These are phyloP conservation scores for Salinomyces thailandicus DNA, from an alignment of 2,329 filamentous ascomycete species.

Conservation along the genomic window DNA sequence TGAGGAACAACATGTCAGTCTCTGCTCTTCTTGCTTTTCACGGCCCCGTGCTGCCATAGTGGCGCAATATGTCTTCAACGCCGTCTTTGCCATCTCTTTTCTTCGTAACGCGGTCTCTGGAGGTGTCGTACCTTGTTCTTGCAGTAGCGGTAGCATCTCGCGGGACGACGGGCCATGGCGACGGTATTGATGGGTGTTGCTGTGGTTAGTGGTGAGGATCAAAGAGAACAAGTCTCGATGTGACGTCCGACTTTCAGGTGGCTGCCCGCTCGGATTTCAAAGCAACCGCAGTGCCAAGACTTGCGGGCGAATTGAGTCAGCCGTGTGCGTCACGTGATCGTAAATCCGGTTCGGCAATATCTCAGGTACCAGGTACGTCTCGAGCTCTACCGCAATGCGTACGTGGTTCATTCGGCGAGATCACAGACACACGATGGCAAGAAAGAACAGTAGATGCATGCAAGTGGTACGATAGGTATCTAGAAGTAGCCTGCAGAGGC, in stretches of 20 bases:
- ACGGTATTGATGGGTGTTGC: constrained; percentile 45
- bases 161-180: constrained; percentile 98
- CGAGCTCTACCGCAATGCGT: too few species aligned
- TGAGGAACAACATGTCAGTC: constrained; percentile 33
- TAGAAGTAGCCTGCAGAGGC: not conserved
- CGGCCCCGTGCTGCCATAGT: constrained; percentile 4
- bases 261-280: constrained; percentile 1
- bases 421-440: too few species aligned
- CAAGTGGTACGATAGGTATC: not conserved
- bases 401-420: too few species aligned
- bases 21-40: constrained; percentile 3
- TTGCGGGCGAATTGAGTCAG: not conserved
- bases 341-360: not conserved
- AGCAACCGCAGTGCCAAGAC: constrained; percentile 4
- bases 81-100: constrained; percentile 4
- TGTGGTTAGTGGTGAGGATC: constrained; percentile 4
- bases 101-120: constrained; percentile 6
- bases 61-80: not conserved
- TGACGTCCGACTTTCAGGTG: constrained; percentile 1
- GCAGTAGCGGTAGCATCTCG: constrained; percentile 97
- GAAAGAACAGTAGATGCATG: not conserved
- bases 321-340: not conserved
- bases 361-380: too few species aligned
- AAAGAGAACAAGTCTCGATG: not conserved
- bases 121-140: constrained; percentile 87